These are phyloP conservation scores for Nicotiana attenuata DNA, from an alignment of 257 asterid genomes.

Conservation along the genomic window DNA sequence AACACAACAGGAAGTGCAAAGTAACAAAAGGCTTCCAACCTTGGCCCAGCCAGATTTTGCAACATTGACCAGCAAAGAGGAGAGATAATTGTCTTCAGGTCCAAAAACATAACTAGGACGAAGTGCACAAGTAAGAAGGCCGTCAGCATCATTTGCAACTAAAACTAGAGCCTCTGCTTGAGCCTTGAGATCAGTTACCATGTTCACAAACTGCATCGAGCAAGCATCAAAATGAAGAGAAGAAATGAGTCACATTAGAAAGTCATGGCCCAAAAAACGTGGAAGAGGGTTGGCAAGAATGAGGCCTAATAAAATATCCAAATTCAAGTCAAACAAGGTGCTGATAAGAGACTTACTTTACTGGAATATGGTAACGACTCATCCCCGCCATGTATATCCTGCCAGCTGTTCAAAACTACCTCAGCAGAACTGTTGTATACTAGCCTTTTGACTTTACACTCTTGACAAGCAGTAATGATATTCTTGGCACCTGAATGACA, in stretches of 20 bases:
- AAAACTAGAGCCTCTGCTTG: slow-evolving; percentile 87
- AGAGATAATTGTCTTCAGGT: slow-evolving; percentile 65
- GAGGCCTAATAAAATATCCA: background rate
- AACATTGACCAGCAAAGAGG: slow-evolving; percentile 54
- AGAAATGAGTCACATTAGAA: slow-evolving; percentile 9
- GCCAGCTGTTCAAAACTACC: slow-evolving; percentile 52
- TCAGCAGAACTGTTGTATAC: slow-evolving; percentile 84
- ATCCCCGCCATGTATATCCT: slow-evolving; percentile 52
- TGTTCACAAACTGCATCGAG: slow-evolving; percentile 53
- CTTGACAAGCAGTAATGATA: slow-evolving; percentile 68
- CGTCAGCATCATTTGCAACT: slow-evolving; percentile 61
- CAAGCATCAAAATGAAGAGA: slow-evolving; percentile 13
- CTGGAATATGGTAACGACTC: slow-evolving; percentile 77
- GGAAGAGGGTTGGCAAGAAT: background rate
- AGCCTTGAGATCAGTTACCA: slow-evolving; percentile 70
- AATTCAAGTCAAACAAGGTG: background rate
- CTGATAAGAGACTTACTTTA: slow-evolving; percentile 42
- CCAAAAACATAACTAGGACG: slow-evolving; percentile 86
- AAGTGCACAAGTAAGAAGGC: slow-evolving; percentile 80
- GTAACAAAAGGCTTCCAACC: slow-evolving; percentile 42
- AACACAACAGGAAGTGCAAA: background rate
- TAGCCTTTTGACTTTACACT: slow-evolving; percentile 61
- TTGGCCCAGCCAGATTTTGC: slow-evolving; percentile 73
- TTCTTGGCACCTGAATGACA: slow-evolving; percentile 63
- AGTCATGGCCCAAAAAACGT: background rate